phyloP scores from a whole-genome alignment of 331 rosid species.

The Pyrus hybrid region DNA sequence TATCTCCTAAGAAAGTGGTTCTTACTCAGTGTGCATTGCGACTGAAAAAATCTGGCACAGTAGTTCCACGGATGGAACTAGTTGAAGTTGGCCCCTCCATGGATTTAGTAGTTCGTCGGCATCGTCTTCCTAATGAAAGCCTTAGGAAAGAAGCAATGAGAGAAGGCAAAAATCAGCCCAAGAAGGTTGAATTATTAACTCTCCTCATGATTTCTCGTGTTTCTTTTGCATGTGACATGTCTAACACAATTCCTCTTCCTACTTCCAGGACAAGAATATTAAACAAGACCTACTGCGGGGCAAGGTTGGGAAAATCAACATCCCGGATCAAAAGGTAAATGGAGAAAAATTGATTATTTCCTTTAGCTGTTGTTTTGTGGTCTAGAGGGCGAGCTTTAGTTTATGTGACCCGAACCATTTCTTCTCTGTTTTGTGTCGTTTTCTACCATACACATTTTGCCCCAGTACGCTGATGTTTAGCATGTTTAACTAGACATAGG shows the following conservation, averaged over 20 bases:
- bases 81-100: conserved; percentile 91
- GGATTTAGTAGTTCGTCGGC: conserved; percentile 81
- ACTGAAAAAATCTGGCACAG: conserved; percentile 72
- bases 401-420: background rate
- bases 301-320: conserved; percentile 69
- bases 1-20: conserved; percentile 64
- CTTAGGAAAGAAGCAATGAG: conserved; percentile 84
- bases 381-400: background rate
- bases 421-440: background rate
- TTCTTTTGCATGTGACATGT: background rate
- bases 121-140: conserved; percentile 72
- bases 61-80: conserved; percentile 89
- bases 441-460: background rate
- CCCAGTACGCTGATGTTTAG: background rate
- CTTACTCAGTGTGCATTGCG: conserved; percentile 87
- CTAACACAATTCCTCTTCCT: conserved; percentile 5
- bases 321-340: conserved; percentile 91
- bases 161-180: conserved; percentile 59
- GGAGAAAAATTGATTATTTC: background rate
- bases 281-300: conserved; percentile 51
- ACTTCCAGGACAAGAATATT: conserved; percentile 71
- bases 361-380: background rate
- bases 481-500: background rate
- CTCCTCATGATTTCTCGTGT: background rate
- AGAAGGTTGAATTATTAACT: conserved; percentile 52